Conservation (phyloP, 192 early-diverging fungal species). For the Mortierella antarctica region DNA sequence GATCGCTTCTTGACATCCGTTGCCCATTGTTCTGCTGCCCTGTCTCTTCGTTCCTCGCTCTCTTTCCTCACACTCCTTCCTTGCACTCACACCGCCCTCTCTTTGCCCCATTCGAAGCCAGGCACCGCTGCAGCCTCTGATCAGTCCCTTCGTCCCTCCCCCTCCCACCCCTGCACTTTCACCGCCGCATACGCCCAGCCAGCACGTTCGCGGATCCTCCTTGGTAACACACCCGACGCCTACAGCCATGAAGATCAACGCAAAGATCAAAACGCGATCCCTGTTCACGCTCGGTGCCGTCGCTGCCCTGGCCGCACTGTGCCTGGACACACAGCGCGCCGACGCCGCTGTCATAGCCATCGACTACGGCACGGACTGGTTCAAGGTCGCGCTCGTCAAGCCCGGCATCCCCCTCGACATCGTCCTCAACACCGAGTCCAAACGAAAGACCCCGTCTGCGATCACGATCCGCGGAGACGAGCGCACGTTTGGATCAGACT, state of each 20-base stretch:
- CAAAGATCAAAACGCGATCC: slow-evolving; percentile 48
- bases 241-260: slow-evolving; percentile 4
- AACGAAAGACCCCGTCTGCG: slow-evolving; percentile 90
- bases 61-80: background rate
- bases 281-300: slow-evolving; percentile 41
- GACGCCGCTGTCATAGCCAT: slow-evolving; percentile 90
- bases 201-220: too few species aligned
- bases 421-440: slow-evolving; percentile 95
- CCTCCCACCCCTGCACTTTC: background rate
- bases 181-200: background rate
- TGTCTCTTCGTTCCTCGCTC: background rate
- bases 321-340: slow-evolving; percentile 32
- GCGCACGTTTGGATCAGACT: slow-evolving; percentile 90
- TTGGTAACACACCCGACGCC: background rate
- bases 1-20: background rate
- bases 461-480: slow-evolving; percentile 84
- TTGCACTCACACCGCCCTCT: background rate
- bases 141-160: slow-evolving; percentile 3
- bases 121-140: background rate
- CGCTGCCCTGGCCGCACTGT: slow-evolving; percentile 49
- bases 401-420: slow-evolving; percentile 91
- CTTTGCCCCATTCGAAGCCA: too few species aligned
- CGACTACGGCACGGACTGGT: slow-evolving; percentile 98
- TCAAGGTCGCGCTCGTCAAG: slow-evolving; percentile 94
- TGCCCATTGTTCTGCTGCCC: background rate